Conservation (phyloP, 352 stramenopile genomes). For the Phytophthora pseudosyringae region DNA sequence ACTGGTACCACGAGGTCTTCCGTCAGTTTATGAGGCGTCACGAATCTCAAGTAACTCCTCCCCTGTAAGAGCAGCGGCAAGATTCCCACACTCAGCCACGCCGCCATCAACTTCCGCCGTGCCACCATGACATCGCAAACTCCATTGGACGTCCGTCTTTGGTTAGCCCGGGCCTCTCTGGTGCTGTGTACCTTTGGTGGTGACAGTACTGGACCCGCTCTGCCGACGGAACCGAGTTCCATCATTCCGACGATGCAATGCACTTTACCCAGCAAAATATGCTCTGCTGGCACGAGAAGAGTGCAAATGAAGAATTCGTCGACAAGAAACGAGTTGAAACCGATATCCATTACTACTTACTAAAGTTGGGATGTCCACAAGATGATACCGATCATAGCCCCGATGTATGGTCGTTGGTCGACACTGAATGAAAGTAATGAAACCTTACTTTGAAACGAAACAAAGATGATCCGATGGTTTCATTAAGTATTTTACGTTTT, state of each 20-base stretch:
- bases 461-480: too few species aligned
- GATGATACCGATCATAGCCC: too few species aligned
- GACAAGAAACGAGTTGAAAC: not conserved
- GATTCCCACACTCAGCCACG: conserved; percentile 21
- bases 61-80: conserved; percentile 23
- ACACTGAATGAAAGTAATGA: too few species aligned
- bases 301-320: not conserved
- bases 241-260: not conserved
- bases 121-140: conserved; percentile 7
- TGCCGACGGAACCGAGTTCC: conserved; percentile 2
- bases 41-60: conserved; percentile 27
- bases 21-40: conserved; percentile 27
- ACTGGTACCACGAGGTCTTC: conserved; percentile 19
- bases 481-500: too few species aligned
- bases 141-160: not conserved
- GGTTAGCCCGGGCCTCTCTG: not conserved
- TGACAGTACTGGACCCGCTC: not conserved
- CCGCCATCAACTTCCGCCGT: conserved; percentile 13
- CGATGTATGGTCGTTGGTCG: too few species aligned
- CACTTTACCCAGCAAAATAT: not conserved
- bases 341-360: not conserved
- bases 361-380: too few species aligned
- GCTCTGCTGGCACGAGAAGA: not conserved
- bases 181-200: not conserved
- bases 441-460: too few species aligned